These are phyloP conservation scores for Xylaria grammica DNA, from an alignment of 495 filamentous ascomycete species.

Conservation along the genomic window DNA sequence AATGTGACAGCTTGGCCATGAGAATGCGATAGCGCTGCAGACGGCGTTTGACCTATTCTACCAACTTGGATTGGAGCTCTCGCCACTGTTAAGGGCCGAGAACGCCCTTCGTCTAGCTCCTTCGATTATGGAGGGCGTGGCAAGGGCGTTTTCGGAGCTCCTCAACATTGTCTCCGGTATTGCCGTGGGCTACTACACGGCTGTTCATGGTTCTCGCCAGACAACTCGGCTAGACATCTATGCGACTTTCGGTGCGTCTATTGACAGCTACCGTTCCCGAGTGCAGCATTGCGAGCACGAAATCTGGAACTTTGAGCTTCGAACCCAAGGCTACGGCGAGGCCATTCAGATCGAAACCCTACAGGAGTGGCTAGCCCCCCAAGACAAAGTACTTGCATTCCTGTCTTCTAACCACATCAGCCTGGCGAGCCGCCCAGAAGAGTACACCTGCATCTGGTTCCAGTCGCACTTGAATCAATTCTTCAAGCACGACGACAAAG, in stretches of 20 bases:
- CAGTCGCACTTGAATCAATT: conserved; percentile 20
- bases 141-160: conserved; percentile 15
- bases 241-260: background rate
- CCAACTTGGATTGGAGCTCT: conserved; percentile 14
- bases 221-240: conserved; percentile 15
- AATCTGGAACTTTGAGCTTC: conserved; percentile 20
- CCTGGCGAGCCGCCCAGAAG: conserved; percentile 5
- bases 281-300: conserved; percentile 9
- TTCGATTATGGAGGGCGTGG: conserved; percentile 15
- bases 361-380: conserved; percentile 13
- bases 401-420: conserved; percentile 17
- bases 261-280: conserved; percentile 12
- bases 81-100: conserved; percentile 14
- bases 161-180: conserved; percentile 17
- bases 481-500: conserved; percentile 15
- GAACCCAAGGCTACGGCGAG: conserved; percentile 16
- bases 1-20: conserved; percentile 12
- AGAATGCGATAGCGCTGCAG: conserved; percentile 8
- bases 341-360: conserved; percentile 12
- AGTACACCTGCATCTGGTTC: conserved; percentile 20
- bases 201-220: conserved; percentile 10
- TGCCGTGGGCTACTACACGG: background rate
- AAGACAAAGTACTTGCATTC: conserved; percentile 11
- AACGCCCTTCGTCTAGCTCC: conserved; percentile 15
- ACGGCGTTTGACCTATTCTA: conserved; percentile 19